Percentiles rank a stretch among this genome's conserved stretches.
Evolutionary conservation across 75 land plant species (phyloP).

Genomic region (Gnetum montanum): DNA sequence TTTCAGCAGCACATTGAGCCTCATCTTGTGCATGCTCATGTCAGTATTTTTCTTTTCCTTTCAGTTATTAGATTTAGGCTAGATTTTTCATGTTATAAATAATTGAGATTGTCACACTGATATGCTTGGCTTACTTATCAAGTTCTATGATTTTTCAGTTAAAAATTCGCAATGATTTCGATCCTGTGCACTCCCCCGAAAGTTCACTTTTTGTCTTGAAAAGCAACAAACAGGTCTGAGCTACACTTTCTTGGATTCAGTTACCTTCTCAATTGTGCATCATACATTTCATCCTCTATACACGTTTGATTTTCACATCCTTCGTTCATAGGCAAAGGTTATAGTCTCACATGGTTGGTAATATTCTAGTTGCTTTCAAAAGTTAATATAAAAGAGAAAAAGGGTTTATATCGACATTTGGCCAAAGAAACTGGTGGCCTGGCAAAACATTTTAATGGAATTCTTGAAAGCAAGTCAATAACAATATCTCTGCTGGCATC

Average conservation of each 20-base stretch:
- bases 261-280: no score
- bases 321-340: no score
- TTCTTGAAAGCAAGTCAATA: no score
- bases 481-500: no score
- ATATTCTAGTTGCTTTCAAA: no score
- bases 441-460: no score
- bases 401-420: no score
- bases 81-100: not conserved
- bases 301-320: no score
- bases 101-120: not conserved
- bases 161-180: conserved; percentile 94
- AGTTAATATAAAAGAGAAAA: no score
- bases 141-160: conserved; percentile 35
- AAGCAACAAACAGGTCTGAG: conserved; percentile 80
- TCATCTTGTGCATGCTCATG: conserved; percentile 98
- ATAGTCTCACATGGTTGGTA: no score
- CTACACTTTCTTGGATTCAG: not conserved
- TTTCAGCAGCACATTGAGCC: conserved; percentile 96
- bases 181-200: conserved; percentile 98
- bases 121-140: not conserved
- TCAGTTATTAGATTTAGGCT: not conserved
- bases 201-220: conserved; percentile 94
- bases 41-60: conserved; percentile 19
- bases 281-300: not conserved
- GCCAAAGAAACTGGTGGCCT: no score